phyloP scores from a whole-genome alignment of 1,284 basidiomycete genomes.

The Ganoderma sp. region DNA sequence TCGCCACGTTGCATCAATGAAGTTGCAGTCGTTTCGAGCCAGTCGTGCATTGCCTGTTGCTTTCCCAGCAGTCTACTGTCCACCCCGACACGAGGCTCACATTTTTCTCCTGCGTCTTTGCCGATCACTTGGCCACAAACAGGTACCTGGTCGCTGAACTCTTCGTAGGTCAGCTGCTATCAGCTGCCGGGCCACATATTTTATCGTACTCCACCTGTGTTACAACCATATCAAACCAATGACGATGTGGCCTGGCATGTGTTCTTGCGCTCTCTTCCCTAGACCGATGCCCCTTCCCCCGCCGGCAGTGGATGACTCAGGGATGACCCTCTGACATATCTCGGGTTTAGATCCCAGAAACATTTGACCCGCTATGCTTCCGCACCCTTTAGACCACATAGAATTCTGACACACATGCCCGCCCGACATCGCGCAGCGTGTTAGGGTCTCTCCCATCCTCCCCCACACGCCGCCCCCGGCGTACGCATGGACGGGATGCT shows the following conservation, averaged over 20 bases:
- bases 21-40: neutral
- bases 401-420: constrained; percentile 7
- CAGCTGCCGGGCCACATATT: neutral
- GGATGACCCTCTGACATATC: neutral
- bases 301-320: neutral
- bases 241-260: neutral
- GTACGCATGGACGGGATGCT: neutral
- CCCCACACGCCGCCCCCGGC: constrained; percentile 11
- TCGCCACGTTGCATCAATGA: constrained; percentile 24
- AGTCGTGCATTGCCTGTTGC: neutral
- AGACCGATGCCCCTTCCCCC: neutral
- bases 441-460: constrained; percentile 14
- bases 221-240: neutral
- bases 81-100: neutral
- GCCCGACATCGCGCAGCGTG: constrained; percentile 15
- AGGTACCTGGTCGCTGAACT: neutral
- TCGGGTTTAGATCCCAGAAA: neutral
- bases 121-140: constrained; percentile 1
- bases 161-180: neutral
- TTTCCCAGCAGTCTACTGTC: neutral
- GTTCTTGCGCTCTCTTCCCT: neutral
- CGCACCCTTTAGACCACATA: neutral
- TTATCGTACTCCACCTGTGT: neutral
- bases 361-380: neutral
- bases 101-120: neutral